Base-by-base conservation (phyloP, 83 land plant species). In the Picea mariana region DNA sequence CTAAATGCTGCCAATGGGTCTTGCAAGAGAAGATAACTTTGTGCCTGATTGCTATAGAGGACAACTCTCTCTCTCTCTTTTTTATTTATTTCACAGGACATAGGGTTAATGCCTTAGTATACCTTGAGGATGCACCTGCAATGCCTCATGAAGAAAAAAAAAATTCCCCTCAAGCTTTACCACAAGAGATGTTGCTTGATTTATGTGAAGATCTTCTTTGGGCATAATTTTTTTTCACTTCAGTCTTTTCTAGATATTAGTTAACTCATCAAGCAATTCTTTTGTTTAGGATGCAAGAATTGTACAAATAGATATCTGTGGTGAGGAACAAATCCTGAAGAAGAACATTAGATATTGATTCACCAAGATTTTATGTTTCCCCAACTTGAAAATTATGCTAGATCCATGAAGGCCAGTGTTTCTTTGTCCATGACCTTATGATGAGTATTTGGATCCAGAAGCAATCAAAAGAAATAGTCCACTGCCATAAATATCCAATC, bases 401-500 rank as follows among this genome's bases (percentile, higher is more conserved):
- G 85, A 82, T 93, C 96, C 5, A 87, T 75, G 0, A 93, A 89
- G 24, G 92, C 84, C 38, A 85, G 84, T 44, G 84, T 89, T 20
- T 89, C 91, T 75, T 89, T 89, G 71, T 93, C 96, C 73, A 89
- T 82, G 9, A 65, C 89, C 96, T 94, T 95, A 65, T 84, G 86
- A 62, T 91, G 86, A 67, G 94, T 95, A 64, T 75, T 90, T 61
- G 91, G 83, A 79, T 96, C 99, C 81, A 94, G 97, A 24, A 96
- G 88, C 78, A 96, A 73, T 97, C 97, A 95, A 17, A 96, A 83
- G 65, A 96, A 92, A 81, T 97, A 96, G 78, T 96, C 99, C 60
- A 96, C 91, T 5, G 97, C 99, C 99, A 96, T 96, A 80, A 89
- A 94, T 60, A 94, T 97, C 99, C 99, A 96, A 82, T 96, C 99